Evolutionary conservation across 2,329 filamentous ascomycete genomes (phyloP), one percentile per base, ranked within the genome.

Genomic region (Decorospora gaudefroyi): DNA sequence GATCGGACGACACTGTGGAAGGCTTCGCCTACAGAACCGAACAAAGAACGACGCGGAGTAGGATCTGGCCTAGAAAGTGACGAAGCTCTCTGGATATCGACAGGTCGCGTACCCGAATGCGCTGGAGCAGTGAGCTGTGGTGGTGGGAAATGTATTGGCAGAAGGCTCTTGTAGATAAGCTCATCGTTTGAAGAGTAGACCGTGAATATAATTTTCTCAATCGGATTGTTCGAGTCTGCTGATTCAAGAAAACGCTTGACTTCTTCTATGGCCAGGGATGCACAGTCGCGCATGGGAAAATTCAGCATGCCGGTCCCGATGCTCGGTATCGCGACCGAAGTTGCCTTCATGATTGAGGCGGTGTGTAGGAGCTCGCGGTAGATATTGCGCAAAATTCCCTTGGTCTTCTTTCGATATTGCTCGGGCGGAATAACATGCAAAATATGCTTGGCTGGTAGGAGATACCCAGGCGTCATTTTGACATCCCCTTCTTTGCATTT

Each of bases 101-200:
- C 15, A 28, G 11, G 26, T 4, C 42, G 42, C 4, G 17, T 22
- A 6, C 33, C 19, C 12, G 50, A 41, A n/a, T 49, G 46, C 35
- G 42, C 42, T 52, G 32, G 29, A 8, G 52, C 17, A 11, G 53
- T 54, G 27, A 49, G 7, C 4, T 59, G 50, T 1, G 53, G 19
- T 8, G 63, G 58, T 10, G 66, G 66, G 21, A 69, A 68, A 48
- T 63, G 67, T 0, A 64, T 32, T 2, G 64, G 66, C 10, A 70
- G 25, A 9, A 69, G 46, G 15, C 55, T 57, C 32, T 61, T 66
- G 51, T 69, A 71, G 2, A 64, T 46, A 15, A 55, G 50, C 26
- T 69, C 63, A 22, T 68, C 63, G 16, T 53, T 64, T 0, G 59
- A 61, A 6, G 57, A 59, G 17, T 56, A 67, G 1, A 68, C 60